Base-by-base conservation (phyloP, 352 stramenopile species). In the Pythium coloratum region DNA sequence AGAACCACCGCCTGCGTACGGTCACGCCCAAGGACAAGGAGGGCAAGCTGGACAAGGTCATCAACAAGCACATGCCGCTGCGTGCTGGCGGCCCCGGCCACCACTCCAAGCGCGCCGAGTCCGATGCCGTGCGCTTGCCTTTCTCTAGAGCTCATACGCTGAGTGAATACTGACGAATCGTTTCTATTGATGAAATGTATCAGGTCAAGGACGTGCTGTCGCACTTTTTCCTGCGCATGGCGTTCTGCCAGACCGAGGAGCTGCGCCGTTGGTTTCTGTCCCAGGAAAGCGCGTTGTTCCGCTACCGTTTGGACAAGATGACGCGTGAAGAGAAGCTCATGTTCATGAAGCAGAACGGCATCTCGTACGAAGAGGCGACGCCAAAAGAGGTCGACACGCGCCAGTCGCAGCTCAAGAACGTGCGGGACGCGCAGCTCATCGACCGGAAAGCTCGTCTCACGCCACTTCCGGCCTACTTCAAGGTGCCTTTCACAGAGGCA, bases 241-340 rank as follows among this genome's bases (percentile, higher is more conserved):
- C 96, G 7, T 99, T 99, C 77, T 99, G 96, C 73, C 92, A 97
- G 61, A 98, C 90, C 4, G 97, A 99, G 64, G 97, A 99, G 76
- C 78, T 99, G 26, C 87, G 97, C 32, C 91, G 97, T 49, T 99
- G 97, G 97, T 99, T 99, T 75, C 77, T 99, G 16, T 86, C 85
- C 6, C 95, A 99, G 66, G 94, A 99, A 76, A 95, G 87, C 64
- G 81, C 83, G n/a, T 76, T 99, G 6, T 99, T 99, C 72, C 82
- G 92, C 71, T 92, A 93, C 70, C 88, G 88, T 9, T 60, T 96
- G 16, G 89, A 98, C 55, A 97, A 98, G 70, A 82, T 97, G 40
- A 81, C 91, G 26, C 78, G 88, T n/a, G 87, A 92, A 13, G 88
- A 95, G 57, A 93, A 94, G 72, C 78, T 95, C 49, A 69, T 85